Conservation (phyloP, 306 rosid species). For the Cucurbita ficifolia region DNA sequence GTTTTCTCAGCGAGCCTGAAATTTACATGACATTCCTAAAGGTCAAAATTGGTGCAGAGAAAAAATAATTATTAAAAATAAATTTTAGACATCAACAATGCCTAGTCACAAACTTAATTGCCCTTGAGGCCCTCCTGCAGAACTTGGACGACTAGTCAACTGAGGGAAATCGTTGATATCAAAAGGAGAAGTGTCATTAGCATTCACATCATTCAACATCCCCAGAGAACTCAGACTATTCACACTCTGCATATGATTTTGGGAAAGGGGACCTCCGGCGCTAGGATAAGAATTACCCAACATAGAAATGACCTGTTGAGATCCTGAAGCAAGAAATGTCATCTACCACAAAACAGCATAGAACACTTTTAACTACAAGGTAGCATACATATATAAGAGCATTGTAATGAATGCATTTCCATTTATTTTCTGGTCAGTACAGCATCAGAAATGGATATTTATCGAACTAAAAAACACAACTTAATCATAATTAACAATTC, state of each 20-base stretch:
- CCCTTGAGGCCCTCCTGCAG: slow-evolving; percentile 98
- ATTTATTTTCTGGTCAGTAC: neutral
- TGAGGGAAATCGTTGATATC: slow-evolving; percentile 92
- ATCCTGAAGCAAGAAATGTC: slow-evolving; percentile 52
- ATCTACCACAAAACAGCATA: slow-evolving; percentile 7
- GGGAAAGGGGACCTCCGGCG: slow-evolving; percentile 82
- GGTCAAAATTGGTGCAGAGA: neutral
- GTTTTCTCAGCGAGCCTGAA: slow-evolving; percentile 90
- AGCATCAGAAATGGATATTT: neutral
- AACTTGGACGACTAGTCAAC: slow-evolving; percentile 80
- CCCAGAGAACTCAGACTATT: slow-evolving; percentile 74
- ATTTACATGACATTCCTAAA: slow-evolving; percentile 1
- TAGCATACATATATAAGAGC: neutral
- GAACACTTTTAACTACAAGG: neutral
- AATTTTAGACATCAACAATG: neutral
- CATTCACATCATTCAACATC: slow-evolving; percentile 79
- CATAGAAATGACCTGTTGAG: slow-evolving; percentile 86
- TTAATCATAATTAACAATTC: no score
- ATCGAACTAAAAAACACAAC: neutral
- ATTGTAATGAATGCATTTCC: neutral
- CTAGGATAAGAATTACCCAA: slow-evolving; percentile 69
- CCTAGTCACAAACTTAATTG: slow-evolving; percentile 47
- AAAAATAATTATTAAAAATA: neutral
- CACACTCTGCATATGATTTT: slow-evolving; percentile 64
- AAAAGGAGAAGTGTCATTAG: slow-evolving; percentile 74